A percentile compares a stretch with the other conserved stretches of the same genome.
Evolutionary conservation across 1,284 basidiomycete species (phyloP).

Genomic region (Mycena sp.): DNA sequence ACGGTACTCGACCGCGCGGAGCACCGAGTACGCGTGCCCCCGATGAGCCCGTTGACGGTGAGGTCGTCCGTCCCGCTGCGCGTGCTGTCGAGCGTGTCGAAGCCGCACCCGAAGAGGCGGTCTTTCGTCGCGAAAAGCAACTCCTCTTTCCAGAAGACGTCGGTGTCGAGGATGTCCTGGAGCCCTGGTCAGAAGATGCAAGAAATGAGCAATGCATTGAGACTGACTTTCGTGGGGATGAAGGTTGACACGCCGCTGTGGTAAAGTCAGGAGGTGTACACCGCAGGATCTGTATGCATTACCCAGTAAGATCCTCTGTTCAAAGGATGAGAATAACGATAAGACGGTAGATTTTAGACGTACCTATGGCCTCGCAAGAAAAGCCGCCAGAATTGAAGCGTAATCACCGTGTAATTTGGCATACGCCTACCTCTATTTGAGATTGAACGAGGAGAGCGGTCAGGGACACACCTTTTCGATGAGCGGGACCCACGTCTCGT

Average conservation of each 20-base stretch:
- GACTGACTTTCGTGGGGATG: slow-evolving; percentile 48
- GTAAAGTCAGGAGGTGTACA: not conserved
- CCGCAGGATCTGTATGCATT: not conserved
- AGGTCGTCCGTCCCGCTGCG: slow-evolving; percentile 42
- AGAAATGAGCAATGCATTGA: too few species aligned
- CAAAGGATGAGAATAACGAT: not conserved
- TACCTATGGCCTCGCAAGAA: slow-evolving; percentile 50
- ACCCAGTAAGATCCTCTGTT: slow-evolving; percentile 60
- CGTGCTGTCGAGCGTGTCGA: slow-evolving; percentile 45
- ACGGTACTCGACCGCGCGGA: slow-evolving; percentile 57
- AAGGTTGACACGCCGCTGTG: slow-evolving; percentile 54
- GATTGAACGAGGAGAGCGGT: not conserved
- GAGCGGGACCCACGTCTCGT: slow-evolving; percentile 63
- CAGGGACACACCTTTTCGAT: slow-evolving; percentile 53
- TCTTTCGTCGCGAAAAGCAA: slow-evolving; percentile 52
- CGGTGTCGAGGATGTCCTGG: slow-evolving; percentile 54
- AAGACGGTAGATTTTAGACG: not conserved
- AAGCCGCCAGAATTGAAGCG: slow-evolving; percentile 49
- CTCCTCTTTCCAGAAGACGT: slow-evolving; percentile 55
- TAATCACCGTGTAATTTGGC: slow-evolving; percentile 64
- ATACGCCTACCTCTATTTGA: slow-evolving; percentile 46
- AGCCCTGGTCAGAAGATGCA: too few species aligned
- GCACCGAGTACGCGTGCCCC: slow-evolving; percentile 65
- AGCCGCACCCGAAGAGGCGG: slow-evolving; percentile 56
- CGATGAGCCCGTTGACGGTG: too few species aligned